phyloP scores from a whole-genome alignment of 371 early-diverging fungal genomes.

The Paraphysoderma sedebokerense region DNA sequence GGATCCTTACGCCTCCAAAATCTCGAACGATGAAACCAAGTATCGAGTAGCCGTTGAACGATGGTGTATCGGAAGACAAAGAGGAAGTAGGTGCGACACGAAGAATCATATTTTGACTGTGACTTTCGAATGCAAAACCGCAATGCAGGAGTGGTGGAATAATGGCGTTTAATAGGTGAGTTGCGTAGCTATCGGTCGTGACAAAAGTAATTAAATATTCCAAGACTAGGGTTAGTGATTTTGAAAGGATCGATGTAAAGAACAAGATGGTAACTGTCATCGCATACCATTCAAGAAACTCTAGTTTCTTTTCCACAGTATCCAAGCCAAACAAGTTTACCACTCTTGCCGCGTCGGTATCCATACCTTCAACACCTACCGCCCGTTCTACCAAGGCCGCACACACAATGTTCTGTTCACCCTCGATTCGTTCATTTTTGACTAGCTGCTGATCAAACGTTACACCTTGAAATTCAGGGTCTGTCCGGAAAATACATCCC shows the following conservation, averaged over 20 bases:
- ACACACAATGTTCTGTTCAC: conserved; percentile 36
- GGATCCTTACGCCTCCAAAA: conserved; percentile 53
- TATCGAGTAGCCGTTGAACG: background rate
- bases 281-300: background rate
- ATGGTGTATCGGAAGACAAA: background rate
- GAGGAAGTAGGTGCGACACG: too few species aligned
- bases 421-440: too few species aligned
- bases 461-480: conserved; percentile 13
- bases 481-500: conserved; percentile 41
- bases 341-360: background rate
- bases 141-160: conserved; percentile 41
- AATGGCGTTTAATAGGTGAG: conserved; percentile 35
- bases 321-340: background rate
- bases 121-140: conserved; percentile 56
- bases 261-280: too few species aligned
- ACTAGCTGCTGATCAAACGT: too few species aligned
- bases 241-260: too few species aligned
- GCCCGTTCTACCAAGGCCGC: conserved; percentile 43
- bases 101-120: conserved; percentile 47
- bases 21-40: conserved; percentile 40
- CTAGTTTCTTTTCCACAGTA: background rate
- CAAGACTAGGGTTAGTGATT: too few species aligned
- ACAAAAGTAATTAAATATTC: too few species aligned
- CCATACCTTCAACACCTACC: too few species aligned
- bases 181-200: too few species aligned